phyloP scores from a whole-genome alignment of 1,139 yeast genomes.

The Yamadazyma epiphylla region DNA sequence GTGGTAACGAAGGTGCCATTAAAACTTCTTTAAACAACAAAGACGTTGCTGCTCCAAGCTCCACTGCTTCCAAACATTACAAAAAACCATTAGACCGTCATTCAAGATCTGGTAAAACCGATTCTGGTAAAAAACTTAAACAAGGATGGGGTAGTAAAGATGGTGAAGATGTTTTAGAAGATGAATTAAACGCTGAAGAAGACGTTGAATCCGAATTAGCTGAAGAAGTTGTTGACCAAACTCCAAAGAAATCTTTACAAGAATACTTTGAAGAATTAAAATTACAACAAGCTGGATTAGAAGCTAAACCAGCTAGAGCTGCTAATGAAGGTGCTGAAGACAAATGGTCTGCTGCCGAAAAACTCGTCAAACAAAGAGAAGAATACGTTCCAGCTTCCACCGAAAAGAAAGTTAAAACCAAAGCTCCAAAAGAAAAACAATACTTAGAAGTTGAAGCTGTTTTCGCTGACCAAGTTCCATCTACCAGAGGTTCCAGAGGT shows the following conservation, averaged over 20 bases:
- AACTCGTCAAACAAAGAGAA: conserved; percentile 56
- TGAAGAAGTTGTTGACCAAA: conserved; percentile 34
- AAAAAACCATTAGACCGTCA: conserved; percentile 78
- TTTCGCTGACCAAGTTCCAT: conserved; percentile 48
- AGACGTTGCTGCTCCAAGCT: conserved; percentile 55
- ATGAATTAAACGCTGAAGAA: conserved; percentile 60
- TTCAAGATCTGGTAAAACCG: conserved; percentile 78
- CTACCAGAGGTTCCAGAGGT: conserved; percentile 22
- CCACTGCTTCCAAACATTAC: conserved; percentile 51
- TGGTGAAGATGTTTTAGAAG: conserved; percentile 46
- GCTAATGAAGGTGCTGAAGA: conserved; percentile 60
- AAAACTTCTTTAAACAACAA: conserved; percentile 76
- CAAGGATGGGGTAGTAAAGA: conserved; percentile 84
- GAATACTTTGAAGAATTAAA: conserved; percentile 68
- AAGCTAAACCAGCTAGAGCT: conserved; percentile 42
- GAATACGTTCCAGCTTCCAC: conserved; percentile 52
- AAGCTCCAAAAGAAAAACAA: conserved; percentile 67
- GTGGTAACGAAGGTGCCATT: conserved; percentile 90
- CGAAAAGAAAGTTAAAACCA: conserved; percentile 57
- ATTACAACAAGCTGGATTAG: conserved; percentile 45
- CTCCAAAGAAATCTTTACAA: conserved; percentile 59
- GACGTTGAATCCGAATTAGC: conserved; percentile 52
- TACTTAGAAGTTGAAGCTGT: conserved; percentile 63
- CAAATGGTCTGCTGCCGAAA: conserved; percentile 62
- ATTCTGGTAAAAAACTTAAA: conserved; percentile 77